A percentile compares a stretch with the other conserved stretches of the same genome.
Conservation (phyloP, 2,329 filamentous ascomycete species). For the Trichoderma semiorbis region DNA sequence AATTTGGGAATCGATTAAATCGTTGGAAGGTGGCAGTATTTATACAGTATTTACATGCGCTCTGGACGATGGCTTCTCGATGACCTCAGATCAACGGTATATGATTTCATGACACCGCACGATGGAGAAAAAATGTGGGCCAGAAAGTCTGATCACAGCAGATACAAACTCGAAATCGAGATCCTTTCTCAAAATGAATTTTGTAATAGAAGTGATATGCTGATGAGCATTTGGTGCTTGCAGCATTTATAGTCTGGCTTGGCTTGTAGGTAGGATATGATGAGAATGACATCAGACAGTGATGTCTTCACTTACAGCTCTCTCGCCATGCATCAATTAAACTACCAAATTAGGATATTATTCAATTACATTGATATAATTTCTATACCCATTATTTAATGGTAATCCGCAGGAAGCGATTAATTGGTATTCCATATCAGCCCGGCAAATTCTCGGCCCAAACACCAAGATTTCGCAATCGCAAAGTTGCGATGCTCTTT, state of each 20-base stretch:
- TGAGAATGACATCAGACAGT: background rate
- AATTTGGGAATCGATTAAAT: too few relatives aligned
- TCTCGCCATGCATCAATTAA: background rate
- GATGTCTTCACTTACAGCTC: background rate
- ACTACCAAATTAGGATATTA: too few relatives aligned
- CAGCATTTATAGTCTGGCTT: background rate
- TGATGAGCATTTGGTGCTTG: background rate
- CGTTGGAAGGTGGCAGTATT: too few relatives aligned
- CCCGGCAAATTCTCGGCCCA: constrained; percentile 20
- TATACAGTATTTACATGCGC: too few relatives aligned
- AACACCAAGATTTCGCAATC: constrained; percentile 15
- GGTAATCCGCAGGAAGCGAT: background rate
- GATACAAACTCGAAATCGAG: background rate
- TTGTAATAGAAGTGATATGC: background rate
- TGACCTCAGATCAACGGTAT: background rate
- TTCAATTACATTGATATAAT: background rate
- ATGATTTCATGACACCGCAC: constrained; percentile 19
- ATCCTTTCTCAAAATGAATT: background rate
- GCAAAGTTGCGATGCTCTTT: constrained; percentile 8
- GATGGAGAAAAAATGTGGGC: background rate
- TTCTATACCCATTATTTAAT: background rate
- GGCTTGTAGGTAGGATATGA: background rate
- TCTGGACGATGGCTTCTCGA: too few relatives aligned
- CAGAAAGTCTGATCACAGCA: background rate
- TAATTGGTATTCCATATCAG: too few relatives aligned